Evolutionary conservation across 139 green algal species (phyloP), one percentile per base, ranked within the genome.

Genomic region (Coccomyxa sp.): DNA sequence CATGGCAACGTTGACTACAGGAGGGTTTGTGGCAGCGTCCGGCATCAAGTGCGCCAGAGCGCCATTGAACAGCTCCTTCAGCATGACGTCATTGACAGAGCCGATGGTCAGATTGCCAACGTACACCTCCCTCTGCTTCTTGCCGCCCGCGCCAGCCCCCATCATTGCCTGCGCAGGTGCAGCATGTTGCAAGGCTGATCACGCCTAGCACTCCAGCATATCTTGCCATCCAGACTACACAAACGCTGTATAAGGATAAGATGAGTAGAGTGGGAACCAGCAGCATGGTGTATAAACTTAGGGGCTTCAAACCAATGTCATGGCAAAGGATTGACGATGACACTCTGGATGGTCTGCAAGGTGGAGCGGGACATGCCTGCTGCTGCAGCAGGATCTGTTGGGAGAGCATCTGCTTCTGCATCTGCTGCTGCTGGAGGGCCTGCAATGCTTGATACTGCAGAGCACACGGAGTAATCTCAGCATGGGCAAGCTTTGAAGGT

Each of bases 61-160:
- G 7, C 87, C 87, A 82, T 97, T 96, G 83, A 97, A 98, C 71
- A 98, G 84, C 86, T 98, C 93, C 27, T 78, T 71, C 74, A 97
- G 82, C 86, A 97, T 91, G 33, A 92, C 82, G 3, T 83, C 77
- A 0, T 75, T 92, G 16, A 95, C 88, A 7, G 90, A 76, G 10
- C 93, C 93, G 33, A 97, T 92, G 22, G 90, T 89, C 50, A 97
- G 82, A 88, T 97, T 97, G 77, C 94, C 94, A 0, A 97, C 90
- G 77, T 96, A 97, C 39, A 96, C 88, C 74, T 97, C 93, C 0
- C 92, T 85, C 77, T 91, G 85, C 83, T 95, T 95, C 83, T 86
- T 90, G 70, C 85, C 33, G 33, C 41, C 16, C 34, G 69, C 40
- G 10, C n/a, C 40, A 10, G n/a, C 79, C 7, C 14, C 50, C 16